Evolutionary conservation across 768 basidiomycete species (phyloP).

Genomic region (Leucogyrophana mollusca): DNA sequence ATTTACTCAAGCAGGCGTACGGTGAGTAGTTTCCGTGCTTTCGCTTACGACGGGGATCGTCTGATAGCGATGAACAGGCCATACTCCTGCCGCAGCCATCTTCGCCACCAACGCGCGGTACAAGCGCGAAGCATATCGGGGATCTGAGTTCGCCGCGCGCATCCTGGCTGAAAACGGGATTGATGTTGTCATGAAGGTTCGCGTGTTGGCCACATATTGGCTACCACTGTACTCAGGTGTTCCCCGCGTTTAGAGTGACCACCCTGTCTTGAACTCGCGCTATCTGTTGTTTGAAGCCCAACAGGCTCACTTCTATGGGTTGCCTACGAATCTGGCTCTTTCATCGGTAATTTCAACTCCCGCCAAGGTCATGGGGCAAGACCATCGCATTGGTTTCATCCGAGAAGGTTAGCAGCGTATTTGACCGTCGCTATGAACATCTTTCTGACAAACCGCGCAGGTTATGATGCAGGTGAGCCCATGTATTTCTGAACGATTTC

Average conservation of each 20-base stretch:
- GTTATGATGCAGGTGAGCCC: constrained; percentile 61
- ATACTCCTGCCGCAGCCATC: constrained; percentile 66
- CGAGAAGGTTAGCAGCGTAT: constrained; percentile 44
- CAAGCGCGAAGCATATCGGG: constrained; percentile 59
- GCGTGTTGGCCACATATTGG: background rate
- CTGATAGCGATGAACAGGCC: constrained; percentile 27
- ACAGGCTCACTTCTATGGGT: constrained; percentile 78
- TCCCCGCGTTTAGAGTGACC: constrained; percentile 69
- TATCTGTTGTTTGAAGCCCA: constrained; percentile 83
- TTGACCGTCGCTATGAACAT: constrained; percentile 2
- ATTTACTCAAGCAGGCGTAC: constrained; percentile 68
- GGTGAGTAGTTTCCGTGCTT: constrained; percentile 29
- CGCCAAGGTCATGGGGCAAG: constrained; percentile 72
- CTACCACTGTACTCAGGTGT: too few relatives aligned
- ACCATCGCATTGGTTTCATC: constrained; percentile 79
- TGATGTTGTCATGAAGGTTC: constrained; percentile 51
- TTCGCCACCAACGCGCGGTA: constrained; percentile 60
- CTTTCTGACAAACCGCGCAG: constrained; percentile 23
- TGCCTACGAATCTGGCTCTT: constrained; percentile 68
- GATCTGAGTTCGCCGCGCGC: constrained; percentile 56
- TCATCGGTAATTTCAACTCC: constrained; percentile 73
- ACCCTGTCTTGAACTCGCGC: constrained; percentile 64
- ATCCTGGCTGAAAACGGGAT: constrained; percentile 51
- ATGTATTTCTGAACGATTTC: too few relatives aligned
- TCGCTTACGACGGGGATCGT: background rate